Conservation (phyloP, 345 rosid genomes). For the Erodium maritimum region DNA sequence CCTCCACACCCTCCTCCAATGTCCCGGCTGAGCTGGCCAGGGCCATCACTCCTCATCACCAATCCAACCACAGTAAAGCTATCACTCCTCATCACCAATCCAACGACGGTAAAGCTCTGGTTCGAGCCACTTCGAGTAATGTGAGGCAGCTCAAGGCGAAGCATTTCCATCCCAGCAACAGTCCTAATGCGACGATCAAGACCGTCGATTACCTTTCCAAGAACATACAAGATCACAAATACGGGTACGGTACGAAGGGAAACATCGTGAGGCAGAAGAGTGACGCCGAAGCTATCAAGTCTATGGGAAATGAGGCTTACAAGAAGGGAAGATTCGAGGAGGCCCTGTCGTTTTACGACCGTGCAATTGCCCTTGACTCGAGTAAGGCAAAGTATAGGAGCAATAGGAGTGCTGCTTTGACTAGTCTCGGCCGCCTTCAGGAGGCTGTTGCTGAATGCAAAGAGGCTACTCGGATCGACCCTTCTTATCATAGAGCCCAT, state of each 20-base stretch:
- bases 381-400: slow-evolving; percentile 61
- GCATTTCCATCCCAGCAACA: slow-evolving; percentile 6
- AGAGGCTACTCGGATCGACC: slow-evolving; percentile 62
- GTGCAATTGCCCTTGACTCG: slow-evolving; percentile 54
- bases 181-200: slow-evolving; percentile 19
- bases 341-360: slow-evolving; percentile 65
- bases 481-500: slow-evolving; percentile 56
- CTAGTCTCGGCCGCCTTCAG: slow-evolving; percentile 53
- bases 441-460: slow-evolving; percentile 70
- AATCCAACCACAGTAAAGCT: slow-evolving; percentile 15
- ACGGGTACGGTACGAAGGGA: slow-evolving; percentile 40
- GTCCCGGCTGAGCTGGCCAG: not conserved
- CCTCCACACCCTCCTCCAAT: not conserved
- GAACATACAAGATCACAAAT: slow-evolving; percentile 17
- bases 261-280: slow-evolving; percentile 51
- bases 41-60: not conserved
- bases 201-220: slow-evolving; percentile 14
- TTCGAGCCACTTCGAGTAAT: slow-evolving; percentile 28
- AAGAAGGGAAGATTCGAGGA: slow-evolving; percentile 56
- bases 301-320: slow-evolving; percentile 66
- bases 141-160: slow-evolving; percentile 20
- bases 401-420: slow-evolving; percentile 80
- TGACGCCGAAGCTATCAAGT: slow-evolving; percentile 50
- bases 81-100: not conserved
- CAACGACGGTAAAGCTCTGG: slow-evolving; percentile 19